Evolutionary conservation across 106 monocot genomes (phyloP).

Genomic region (Dactylorhiza incarnata): DNA sequence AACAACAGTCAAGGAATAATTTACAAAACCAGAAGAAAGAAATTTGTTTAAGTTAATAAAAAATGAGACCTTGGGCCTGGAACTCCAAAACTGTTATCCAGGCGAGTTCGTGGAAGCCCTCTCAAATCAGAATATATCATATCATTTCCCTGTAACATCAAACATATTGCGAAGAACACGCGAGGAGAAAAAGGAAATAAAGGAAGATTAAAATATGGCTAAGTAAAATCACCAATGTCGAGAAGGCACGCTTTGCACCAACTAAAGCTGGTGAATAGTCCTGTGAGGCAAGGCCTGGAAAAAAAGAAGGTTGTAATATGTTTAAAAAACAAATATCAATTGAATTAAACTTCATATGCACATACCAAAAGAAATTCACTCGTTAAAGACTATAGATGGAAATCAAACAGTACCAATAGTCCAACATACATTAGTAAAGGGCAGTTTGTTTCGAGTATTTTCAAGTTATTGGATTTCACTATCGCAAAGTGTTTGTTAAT

Average conservation of each 20-base stretch:
- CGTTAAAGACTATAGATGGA: not conserved
- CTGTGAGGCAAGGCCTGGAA: not conserved
- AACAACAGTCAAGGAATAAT: too few relatives aligned
- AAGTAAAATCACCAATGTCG: conserved; percentile 23
- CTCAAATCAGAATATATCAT: conserved; percentile 27
- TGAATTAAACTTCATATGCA: not conserved
- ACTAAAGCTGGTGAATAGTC: conserved; percentile 1
- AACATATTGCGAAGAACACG: not conserved
- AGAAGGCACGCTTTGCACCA: conserved; percentile 29
- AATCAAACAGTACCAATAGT: too few relatives aligned
- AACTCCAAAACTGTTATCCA: conserved; percentile 24
- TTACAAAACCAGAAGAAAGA: too few relatives aligned
- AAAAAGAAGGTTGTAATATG: not conserved
- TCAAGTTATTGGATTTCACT: too few relatives aligned
- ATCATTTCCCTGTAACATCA: conserved; percentile 29
- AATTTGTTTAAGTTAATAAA: not conserved
- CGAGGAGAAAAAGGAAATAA: not conserved
- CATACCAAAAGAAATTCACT: not conserved
- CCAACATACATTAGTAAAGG: too few relatives aligned
- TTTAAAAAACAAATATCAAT: not conserved
- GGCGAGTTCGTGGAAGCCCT: conserved; percentile 38
- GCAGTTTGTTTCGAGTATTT: too few relatives aligned
- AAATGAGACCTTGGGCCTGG: conserved; percentile 25
- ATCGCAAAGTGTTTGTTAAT: too few relatives aligned
- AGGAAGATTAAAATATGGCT: not conserved